Evolutionary conservation across 2,329 filamentous ascomycete genomes (phyloP).

Genomic region (Fusarium goolgardi): DNA sequence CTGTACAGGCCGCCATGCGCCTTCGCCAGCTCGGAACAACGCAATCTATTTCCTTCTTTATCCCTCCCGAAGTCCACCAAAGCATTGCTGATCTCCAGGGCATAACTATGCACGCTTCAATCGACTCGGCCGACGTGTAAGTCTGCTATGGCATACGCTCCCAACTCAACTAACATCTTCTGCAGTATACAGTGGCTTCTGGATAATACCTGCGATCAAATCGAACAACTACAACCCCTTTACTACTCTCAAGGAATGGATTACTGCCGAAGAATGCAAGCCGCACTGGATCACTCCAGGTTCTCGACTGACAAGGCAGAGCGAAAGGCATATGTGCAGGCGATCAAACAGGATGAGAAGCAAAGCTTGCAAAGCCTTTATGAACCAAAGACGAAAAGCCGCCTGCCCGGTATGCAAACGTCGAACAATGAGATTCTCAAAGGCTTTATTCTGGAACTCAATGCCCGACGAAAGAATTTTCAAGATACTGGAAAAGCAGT

Average conservation of each 20-base stretch:
- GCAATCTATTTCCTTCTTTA: conserved; percentile 66
- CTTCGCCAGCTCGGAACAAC: conserved; percentile 66
- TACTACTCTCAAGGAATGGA: conserved; percentile 70
- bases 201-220: conserved; percentile 69
- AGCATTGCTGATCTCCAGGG: conserved; percentile 64
- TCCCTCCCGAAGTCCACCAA: conserved; percentile 70
- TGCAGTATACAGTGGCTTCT: conserved; percentile 64
- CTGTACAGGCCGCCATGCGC: conserved; percentile 69
- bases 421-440: conserved; percentile 29
- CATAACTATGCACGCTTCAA: conserved; percentile 38
- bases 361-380: conserved; percentile 71
- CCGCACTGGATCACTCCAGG: conserved; percentile 56
- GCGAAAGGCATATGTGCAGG: conserved; percentile 50
- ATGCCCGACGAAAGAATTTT: conserved; percentile 37
- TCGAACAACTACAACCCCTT: conserved; percentile 68
- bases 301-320: conserved; percentile 56
- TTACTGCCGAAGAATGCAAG: conserved; percentile 67
- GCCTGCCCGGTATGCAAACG: conserved; percentile 15
- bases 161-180: conserved; percentile 14
- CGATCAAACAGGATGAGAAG: conserved; percentile 61
- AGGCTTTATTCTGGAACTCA: conserved; percentile 40
- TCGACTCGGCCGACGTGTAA: conserved; percentile 51
- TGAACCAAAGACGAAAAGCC: conserved; percentile 48
- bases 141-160: not conserved
- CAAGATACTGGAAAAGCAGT: conserved; percentile 45